phyloP scores from a whole-genome alignment of 1,284 basidiomycete species.

The Kwoniella shivajii region DNA sequence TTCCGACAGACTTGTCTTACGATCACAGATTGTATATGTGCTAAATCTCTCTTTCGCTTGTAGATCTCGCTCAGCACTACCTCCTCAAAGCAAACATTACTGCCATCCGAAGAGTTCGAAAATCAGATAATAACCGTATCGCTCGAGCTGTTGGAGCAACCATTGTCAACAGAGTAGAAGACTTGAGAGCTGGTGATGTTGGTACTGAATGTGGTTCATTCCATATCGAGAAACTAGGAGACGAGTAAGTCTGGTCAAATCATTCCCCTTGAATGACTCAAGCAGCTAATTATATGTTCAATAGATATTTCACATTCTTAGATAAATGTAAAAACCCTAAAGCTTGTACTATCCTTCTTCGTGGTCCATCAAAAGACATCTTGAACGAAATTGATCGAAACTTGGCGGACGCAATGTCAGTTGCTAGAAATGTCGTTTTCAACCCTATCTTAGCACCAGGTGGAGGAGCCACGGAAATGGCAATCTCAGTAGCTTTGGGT shows the following conservation, averaged over 20 bases:
- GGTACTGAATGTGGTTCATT: slow-evolving; percentile 94
- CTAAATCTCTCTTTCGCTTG: neutral
- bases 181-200: slow-evolving; percentile 86
- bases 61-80: slow-evolving; percentile 92
- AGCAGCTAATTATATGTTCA: neutral
- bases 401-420: slow-evolving; percentile 95
- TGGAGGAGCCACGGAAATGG: slow-evolving; percentile 98
- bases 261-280: neutral
- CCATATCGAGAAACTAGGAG: slow-evolving; percentile 94
- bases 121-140: slow-evolving; percentile 98
- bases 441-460: slow-evolving; percentile 90
- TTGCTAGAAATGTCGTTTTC: slow-evolving; percentile 95
- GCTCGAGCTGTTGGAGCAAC: slow-evolving; percentile 94
- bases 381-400: slow-evolving; percentile 98
- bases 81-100: slow-evolving; percentile 87
- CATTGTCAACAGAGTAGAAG: slow-evolving; percentile 95
- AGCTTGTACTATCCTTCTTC: slow-evolving; percentile 97
- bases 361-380: slow-evolving; percentile 97
- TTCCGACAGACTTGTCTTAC: neutral
- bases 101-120: slow-evolving; percentile 89
- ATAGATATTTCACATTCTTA: slow-evolving; percentile 93
- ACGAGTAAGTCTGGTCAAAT: slow-evolving; percentile 68
- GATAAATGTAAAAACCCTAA: slow-evolving; percentile 90
- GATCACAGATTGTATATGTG: slow-evolving; percentile 5
- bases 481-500: slow-evolving; percentile 86